Base-by-base conservation (phyloP, 768 basidiomycete species). In the Lyophyllum semitale region DNA sequence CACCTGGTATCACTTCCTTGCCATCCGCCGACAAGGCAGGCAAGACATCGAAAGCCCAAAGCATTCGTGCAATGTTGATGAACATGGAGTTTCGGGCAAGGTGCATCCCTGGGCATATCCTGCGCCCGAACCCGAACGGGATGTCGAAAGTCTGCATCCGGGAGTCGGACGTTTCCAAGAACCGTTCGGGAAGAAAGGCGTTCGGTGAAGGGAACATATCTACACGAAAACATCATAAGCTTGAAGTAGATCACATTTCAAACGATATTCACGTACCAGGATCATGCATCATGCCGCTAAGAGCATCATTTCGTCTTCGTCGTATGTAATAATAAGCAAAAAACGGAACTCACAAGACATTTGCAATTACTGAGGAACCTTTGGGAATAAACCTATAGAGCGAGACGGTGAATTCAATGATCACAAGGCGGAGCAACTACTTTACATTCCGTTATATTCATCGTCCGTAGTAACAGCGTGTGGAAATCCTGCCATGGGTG, bases 71-170 rank as follows among this genome's bases (percentile, higher is more conserved):
- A 17, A 72, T 57, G 46, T 71, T 72, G 37, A 73, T 69, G 47
- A 71, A 68, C 3, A 73, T 45, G 1, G 69, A 71, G 51, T 69
- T 71, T 26, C 61, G 60, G 6, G 74, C 74, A 18, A 75, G 64
- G 29, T 70, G 71, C 61, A 70, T 70, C 5, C 71, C 73, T 0
- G 68, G 73, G 48, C 75, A 77, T 12, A 74, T 70, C 23, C 75
- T 63, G 46, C n/a, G n/a, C n/a, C 77, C 77, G 48, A 76, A 78
- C 23, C 77, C 73, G 58, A 75, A 79, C 4, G 73, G 68, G 33
- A 74, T 63, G 30, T 68, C 68, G 44, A 71, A 70, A 12, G 65
- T 57, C 52, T 65, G 53, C 18, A 72, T 37, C 1, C 69, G 66
- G 5, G 68, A 63, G 45, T 67, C 53, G 2, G 52, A 53, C 1